Base-by-base conservation (phyloP, 1,139 yeast genomes). In the Yamadazyma kanchanaburiensis region DNA sequence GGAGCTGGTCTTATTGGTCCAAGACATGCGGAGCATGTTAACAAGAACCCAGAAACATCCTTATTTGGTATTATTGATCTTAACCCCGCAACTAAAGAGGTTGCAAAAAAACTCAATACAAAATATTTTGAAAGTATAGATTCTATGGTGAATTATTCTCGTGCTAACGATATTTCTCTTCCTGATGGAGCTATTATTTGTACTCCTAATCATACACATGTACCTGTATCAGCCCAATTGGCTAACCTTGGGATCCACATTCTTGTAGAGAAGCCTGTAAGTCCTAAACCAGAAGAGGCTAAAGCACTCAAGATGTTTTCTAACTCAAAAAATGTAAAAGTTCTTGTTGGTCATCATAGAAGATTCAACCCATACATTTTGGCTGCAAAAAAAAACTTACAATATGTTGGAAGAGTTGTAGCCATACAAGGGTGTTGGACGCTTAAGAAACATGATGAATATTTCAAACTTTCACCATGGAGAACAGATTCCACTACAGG, bases 151-250 rank as follows among this genome's bases (percentile, higher is more conserved):
- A 38, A 38, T 7, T 48, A 47, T 33, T 62, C 68, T 39, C 49
- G 53, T 18, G 22, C 31, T 4, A 46, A 47, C 22, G 34, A 39
- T 12, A 31, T 53, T 5, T 36, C 44, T 14, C 57, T 53, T 20
- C 71, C 71, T 1, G 58, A 61, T 27, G 72, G 68, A 2, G 72
- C 70, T 10, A 63, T 65, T 6, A 54, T 65, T 4, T 64, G 68
- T 27, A 65, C 71, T 2, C 72, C 72, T 1, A 65, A 64, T 40
- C 64, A 61, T 32, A 60, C 70, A 1, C 71, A 64, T 42, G 53
- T 63, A 4, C 42, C 49, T 13, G 43, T 66, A 27, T 58, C 66
- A 9, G 45, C 55, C 18, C 49, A 54, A 31, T 52, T 66, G 38
- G 69, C 70, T 6, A 35, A 51, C 6, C 40, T 52, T 22, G 65